Evolutionary conservation across 2,329 filamentous ascomycete genomes (phyloP), one percentile per base, ranked within the genome.

Genomic region (Decorospora gaudefroyi): DNA sequence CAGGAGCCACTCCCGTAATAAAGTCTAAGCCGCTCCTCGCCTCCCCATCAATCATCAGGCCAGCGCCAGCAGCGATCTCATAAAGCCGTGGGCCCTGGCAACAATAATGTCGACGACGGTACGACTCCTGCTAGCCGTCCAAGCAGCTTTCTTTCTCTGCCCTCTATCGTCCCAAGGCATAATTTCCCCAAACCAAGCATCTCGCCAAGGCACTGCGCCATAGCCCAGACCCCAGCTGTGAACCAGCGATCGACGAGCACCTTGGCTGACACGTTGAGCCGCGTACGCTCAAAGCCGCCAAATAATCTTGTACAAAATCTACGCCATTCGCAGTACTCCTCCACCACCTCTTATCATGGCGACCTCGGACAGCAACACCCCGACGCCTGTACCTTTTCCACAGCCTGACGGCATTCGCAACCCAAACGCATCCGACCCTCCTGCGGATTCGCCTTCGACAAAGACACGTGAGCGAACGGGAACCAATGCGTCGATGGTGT

Each of bases 401-500:
- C 55, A 58, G 12, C 59, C 58, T 9, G 49, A 61, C 9, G 42
- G 47, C 11, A 37, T 47, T 42, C 48, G 34, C 45, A 46, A 47
- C 21, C 46, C 34, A 35, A 35, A 44, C 33, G 17, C 42, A 18
- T 21, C 53, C 16, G 52, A 27, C 37, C 22, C 55, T 26, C 35
- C 41, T 6, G 26, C 60, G 11, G 48, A 55, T 10, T 52, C 60
- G 39, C 25, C 42, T 22, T 30, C 29, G 5, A 25, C 36, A n/a
- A 40, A 55, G 36, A 35, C 60, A 44, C 47, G 53, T 50, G 31
- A 45, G 12, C 56, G 63, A 36, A 67, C 57, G 0, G 64, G 62
- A 6, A 69, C 65, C 37, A 64, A 55, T 52, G 54, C 62, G n/a
- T 71, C 68, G 6, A 49, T 53, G 23, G 50, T 56, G 3, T 67